Base-by-base conservation (phyloP, 495 filamentous ascomycete species). In the Mytilinidion resinicola region DNA sequence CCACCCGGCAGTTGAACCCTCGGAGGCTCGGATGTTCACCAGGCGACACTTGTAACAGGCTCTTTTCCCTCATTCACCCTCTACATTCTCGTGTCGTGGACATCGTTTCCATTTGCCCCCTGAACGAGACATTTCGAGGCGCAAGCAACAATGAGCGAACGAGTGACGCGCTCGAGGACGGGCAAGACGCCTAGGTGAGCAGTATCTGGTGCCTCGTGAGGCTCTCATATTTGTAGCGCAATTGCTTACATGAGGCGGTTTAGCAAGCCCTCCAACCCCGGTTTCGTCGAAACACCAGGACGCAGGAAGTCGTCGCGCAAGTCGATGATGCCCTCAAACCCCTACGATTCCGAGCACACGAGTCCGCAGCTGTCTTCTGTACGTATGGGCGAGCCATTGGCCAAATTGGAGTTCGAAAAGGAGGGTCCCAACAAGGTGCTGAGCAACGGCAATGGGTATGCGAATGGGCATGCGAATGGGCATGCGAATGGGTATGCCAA, bases 271-370 rank as follows among this genome's bases (percentile, higher is more conserved):
- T 51, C 38, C n/a, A 55, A 72, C 36, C 71, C 74, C n/a, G 71
- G 69, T 35, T 74, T 74, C 55, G 73, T 76, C 51, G 74, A 76
- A 51, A 76, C 74, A 3, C 74, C 74, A 14, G 71, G 71, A 42
- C 65, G 59, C 51, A 61, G 57, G 30, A 55, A 60, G 19, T 66
- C 67, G 49, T 61, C 58, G 20, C 70, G 69, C 51, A 72, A 71
- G 41, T 73, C 69, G 19, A 57, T 60, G 10, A 21, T 61, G 21
- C 42, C 54, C 21, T 46, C 54, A 9, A 51, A 35, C 59, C 30
- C 53, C 10, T 62, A 64, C 17, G 55, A 66, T 38, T 61, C 59
- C 39, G 49, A 64, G 12, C 63, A 64, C 4, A 57, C 41, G 35
- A 55, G 59, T 9, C 44, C 51, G 14, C 46, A 19, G 14, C 46